Conservation (phyloP, 176 grass and related monocot genomes). For the Hyparrhenia diplandra region DNA sequence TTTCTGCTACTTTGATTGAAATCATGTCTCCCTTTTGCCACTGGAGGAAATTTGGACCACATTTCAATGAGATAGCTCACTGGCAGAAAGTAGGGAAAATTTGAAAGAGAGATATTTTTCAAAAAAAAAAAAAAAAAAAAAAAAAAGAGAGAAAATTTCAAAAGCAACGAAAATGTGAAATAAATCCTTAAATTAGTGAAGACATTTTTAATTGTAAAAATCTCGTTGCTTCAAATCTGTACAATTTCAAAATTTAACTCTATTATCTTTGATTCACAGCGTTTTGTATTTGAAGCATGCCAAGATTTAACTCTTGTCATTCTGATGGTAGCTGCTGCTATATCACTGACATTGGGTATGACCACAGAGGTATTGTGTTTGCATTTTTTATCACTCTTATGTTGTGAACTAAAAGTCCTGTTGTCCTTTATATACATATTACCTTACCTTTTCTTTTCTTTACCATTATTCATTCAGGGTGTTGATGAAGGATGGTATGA, state of each 20-base stretch:
- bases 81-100: background rate
- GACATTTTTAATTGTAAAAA: background rate
- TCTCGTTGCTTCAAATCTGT: slow-evolving; percentile 13
- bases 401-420: background rate
- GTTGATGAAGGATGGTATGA: slow-evolving; percentile 95
- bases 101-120: background rate
- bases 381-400: background rate
- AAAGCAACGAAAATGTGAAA: background rate
- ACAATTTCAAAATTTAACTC: slow-evolving; percentile 21
- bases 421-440: slow-evolving; percentile 5
- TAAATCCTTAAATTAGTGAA: background rate
- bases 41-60: background rate
- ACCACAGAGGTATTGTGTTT: slow-evolving; percentile 69
- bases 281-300: slow-evolving; percentile 85
- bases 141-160: too few relatives aligned
- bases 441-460: slow-evolving; percentile 14
- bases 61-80: background rate
- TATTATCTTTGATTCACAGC: slow-evolving; percentile 51
- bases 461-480: slow-evolving; percentile 51
- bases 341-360: slow-evolving; percentile 90
- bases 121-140: too few relatives aligned
- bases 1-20: too few relatives aligned
- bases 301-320: slow-evolving; percentile 93
- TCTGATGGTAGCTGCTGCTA: slow-evolving; percentile 82
- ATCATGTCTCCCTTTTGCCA: background rate